Evolutionary conservation across 371 early-diverging fungal species (phyloP), one percentile per base, ranked within the genome.

Genomic region (Sporodiniella umbellata): DNA sequence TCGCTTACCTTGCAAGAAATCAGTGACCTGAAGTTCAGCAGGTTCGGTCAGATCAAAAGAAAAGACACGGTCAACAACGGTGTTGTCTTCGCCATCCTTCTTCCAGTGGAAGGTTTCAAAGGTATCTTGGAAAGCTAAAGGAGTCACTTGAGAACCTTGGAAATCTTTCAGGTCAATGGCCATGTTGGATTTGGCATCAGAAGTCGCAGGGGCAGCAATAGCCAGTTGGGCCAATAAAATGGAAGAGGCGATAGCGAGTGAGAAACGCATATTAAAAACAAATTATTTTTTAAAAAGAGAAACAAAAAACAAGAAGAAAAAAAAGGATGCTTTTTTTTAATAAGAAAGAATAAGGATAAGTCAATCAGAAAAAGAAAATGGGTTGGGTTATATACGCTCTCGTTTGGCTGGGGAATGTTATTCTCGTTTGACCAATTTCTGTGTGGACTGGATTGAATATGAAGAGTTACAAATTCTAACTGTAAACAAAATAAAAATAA

Each of bases 61-160:
- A 48, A 69, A 69, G 6, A 57, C 54, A 21, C 62, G 60, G 24
- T 69, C 65, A 12, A 62, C 54, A 6, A 37, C 30, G 22, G 53
- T 38, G 10, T 33, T 38, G 19, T 48, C 47, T 0, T 48, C 60
- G 7, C n/a, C n/a, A 21, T 48, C 49, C 2, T 33, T 45, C 48
- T 39, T 56, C 62, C 61, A 69, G 57, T 69, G 53, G 58, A 63
- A 63, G n/a, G 51, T 40, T 18, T 60, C 53, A 51, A 62, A 68
- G 25, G 42, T 22, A n/a, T 54, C 58, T 28, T 52, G 47, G 40
- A 58, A n/a, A 2, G 52, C 43, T 8, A 68, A 51, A 10, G 51
- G 28, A 25, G 44, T 33, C 1, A 7, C 8, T 12, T 39, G 40
- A 4, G 50, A 21, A 7, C 18, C 30, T 21, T 38, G 25, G 30